phyloP scores from a whole-genome alignment of 345 rosid species.

The Boechera divaricarpa region DNA sequence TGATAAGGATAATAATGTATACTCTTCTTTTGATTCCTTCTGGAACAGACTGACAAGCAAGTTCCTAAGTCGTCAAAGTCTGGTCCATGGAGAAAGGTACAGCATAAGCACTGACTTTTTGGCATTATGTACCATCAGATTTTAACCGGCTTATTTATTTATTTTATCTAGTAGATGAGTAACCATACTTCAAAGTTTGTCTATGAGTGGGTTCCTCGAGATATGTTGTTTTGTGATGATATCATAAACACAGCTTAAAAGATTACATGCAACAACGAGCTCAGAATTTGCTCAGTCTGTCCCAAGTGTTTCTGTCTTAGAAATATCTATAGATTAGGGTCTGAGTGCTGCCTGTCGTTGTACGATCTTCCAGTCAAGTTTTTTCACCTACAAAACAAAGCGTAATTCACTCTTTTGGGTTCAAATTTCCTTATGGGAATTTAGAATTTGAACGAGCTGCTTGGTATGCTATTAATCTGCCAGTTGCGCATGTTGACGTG shows the following conservation, averaged over 20 bases:
- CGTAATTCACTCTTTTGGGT: neutral
- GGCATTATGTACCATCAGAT: conserved; percentile 8
- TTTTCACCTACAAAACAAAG: neutral
- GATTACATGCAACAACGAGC: neutral
- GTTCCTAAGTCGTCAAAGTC: conserved; percentile 65
- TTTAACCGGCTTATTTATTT: neutral
- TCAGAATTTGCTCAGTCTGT: neutral
- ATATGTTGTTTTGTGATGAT: neutral
- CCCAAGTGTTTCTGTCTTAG: neutral
- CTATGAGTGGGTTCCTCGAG: neutral
- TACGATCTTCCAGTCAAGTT: no score
- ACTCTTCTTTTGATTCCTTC: conserved; percentile 40
- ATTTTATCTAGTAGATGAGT: conserved; percentile 12
- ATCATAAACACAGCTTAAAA: neutral
- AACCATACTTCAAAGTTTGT: neutral
- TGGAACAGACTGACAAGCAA: conserved; percentile 71
- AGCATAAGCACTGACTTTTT: conserved; percentile 12
- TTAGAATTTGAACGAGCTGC: neutral
- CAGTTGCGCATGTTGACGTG: neutral
- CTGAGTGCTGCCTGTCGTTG: no score
- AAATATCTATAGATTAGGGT: neutral
- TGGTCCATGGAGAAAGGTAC: conserved; percentile 95
- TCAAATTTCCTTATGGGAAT: neutral
- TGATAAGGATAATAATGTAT: conserved; percentile 27
- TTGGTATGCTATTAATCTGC: neutral